Base-by-base conservation (phyloP, 805 yeast genomes). In the Helenozyma rhizophorensis region DNA sequence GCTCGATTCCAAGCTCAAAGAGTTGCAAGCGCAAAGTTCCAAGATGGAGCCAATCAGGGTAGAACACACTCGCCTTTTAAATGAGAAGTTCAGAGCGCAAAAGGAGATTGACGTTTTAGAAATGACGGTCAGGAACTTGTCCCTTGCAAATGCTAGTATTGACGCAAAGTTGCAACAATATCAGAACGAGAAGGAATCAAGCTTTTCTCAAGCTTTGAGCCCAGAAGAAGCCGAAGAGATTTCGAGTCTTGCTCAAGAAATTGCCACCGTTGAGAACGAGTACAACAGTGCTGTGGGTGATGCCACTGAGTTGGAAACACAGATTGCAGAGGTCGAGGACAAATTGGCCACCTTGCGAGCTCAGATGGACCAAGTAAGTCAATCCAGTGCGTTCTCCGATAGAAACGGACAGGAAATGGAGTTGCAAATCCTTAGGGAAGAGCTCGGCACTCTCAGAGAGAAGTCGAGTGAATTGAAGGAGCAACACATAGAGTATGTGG, bases 141-240 rank as follows among this genome's bases (percentile, higher is more conserved):
- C 43, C 9, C 58, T 16, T 23, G 34, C 32, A 6, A 26, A 37
- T 13, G 11, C 29, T 6, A 34, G 22, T 26, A 35, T 40, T 12
- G 23, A 25, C n/a, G 23, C 59, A 4, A 77, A 74, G 44, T 50
- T 70, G 25, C 45, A 48, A 6, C 72, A 72, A 11, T 72, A 66
- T 33, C 42, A 58, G 15, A 39, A 49, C 2, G 96, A 88, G 51
- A 40, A 77, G 29, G 34, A 48, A 1, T 61, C 79, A 4, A 67
- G 67, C 1, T 86, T 87, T 47, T 61, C 71, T 13, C 70, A 72
- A 27, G 65, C 68, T 2, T 56, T 87, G 24, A 59, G 78, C 0
- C 36, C 48, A 0, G 68, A 58, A 0, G 95, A 88, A 45, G 53
- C 62, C 6, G 34, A 44, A 1, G 62, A 58, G 14, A 53, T 83